phyloP scores from a whole-genome alignment of 2,329 filamentous ascomycete genomes.

The Proliferodiscus dingleyae region DNA sequence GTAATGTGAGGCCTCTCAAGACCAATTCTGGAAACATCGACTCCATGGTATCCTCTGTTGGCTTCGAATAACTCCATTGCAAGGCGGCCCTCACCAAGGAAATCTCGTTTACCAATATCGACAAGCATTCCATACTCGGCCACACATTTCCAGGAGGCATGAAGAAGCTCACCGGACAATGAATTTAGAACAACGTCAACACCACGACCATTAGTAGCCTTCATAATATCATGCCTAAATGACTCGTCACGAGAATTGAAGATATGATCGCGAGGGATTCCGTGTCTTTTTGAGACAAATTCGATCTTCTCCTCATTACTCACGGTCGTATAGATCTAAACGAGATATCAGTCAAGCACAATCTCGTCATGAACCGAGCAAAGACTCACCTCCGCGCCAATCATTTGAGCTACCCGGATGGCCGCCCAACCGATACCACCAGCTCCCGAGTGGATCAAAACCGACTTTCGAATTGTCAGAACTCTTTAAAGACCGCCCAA shows the following conservation, averaged over 20 bases:
- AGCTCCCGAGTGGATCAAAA: conserved; percentile 31
- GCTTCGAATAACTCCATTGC: conserved; percentile 27
- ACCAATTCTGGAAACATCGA: conserved; percentile 31
- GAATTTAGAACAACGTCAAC: conserved; percentile 13
- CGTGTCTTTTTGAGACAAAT: neutral
- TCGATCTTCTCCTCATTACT: neutral
- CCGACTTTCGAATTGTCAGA: neutral
- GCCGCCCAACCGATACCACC: conserved; percentile 31
- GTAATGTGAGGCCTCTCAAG: neutral
- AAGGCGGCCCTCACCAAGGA: conserved; percentile 20
- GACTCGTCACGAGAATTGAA: neutral
- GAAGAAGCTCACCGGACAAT: conserved; percentile 22
- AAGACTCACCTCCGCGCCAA: conserved; percentile 31
- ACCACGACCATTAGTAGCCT: conserved; percentile 18
- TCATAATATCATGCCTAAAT: conserved; percentile 21
- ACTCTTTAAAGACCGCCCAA: no score
- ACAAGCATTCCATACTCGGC: conserved; percentile 34
- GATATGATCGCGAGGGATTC: neutral
- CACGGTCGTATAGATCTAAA: conserved; percentile 1
- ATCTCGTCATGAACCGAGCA: conserved; percentile 19
- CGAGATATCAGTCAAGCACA: conserved; percentile 27
- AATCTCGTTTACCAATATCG: conserved; percentile 35
- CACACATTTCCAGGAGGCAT: conserved; percentile 31
- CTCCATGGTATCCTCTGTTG: conserved; percentile 35
- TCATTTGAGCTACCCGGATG: conserved; percentile 24